Base-by-base conservation (phyloP, 345 rosid genomes). In the Arabis hirsuta region DNA sequence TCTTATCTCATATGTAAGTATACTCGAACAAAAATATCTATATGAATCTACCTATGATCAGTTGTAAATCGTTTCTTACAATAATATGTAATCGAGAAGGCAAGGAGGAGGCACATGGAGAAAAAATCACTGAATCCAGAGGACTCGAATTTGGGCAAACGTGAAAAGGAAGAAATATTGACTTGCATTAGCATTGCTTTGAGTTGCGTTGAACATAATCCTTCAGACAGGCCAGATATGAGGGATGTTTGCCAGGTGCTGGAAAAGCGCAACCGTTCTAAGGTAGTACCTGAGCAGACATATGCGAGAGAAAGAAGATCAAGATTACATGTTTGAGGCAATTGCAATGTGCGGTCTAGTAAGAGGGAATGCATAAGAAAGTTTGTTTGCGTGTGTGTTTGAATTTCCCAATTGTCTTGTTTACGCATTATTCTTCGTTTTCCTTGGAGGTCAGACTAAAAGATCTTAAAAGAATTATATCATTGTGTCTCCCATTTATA, bases 1-100 rank as follows among this genome's bases (percentile, higher is more conserved):
- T 51, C 76, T 78, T 10, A 22, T 78, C n/a, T 34, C 48, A 51
- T 47, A 32, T 51, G 87, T 81, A 72, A 79, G 83, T 69, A 22
- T 12, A 45, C 68, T 41, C 32, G 13, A 9, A 29, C 26, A 9
- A 50, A 50, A 20, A 10, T 9, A 11, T 19, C 29, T 50, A 22
- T 20, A 50, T 50, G 5, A 50, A 50, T 50, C 20, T 16, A 41
- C 32, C 5, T 9, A 16, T 29, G 48, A 38, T 3, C 22, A 22
- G 7, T 62, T 12, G 11, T 62, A 16, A 44, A 12, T 26, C 0
- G 1, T 7, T 7, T 20, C 1, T 6, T 11, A 10, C 12, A 7
- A 13, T 62, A 27, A 62, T 45, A 38, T 27, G 2, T 24, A n/a
- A 12, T 12, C 26, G 13, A 27, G 16, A 12, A 63, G 67, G 55